Evolutionary conservation across 176 grass and related monocot species (phyloP).

Genomic region (Urochloa ruziziensis): DNA sequence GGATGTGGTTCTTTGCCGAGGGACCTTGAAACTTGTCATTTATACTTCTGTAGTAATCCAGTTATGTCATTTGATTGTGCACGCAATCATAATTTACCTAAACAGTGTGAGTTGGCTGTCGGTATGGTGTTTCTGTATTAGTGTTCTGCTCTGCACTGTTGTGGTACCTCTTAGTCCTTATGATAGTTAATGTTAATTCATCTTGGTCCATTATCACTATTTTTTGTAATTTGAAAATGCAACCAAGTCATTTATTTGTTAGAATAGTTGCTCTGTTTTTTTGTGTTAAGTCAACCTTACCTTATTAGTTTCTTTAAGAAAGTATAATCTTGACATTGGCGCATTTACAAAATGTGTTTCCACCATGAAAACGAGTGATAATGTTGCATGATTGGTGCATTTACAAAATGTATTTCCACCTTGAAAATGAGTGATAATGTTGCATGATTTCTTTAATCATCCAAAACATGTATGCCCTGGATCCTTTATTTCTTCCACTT

Average conservation of each 20-base stretch:
- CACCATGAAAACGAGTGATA: background rate
- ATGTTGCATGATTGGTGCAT: background rate
- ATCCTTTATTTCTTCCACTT: background rate
- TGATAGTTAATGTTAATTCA: background rate
- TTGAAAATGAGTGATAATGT: background rate
- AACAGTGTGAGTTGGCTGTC: background rate
- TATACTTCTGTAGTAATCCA: background rate
- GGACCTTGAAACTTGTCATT: background rate
- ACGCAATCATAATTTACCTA: background rate
- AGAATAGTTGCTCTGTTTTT: background rate
- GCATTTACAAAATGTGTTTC: background rate
- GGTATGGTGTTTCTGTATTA: background rate
- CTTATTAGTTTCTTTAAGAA: background rate
- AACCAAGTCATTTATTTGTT: background rate
- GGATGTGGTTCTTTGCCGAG: background rate
- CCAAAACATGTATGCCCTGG: background rate
- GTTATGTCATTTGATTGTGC: background rate
- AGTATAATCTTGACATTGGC: background rate
- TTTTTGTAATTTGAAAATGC: background rate
- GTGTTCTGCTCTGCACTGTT: background rate
- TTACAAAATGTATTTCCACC: background rate
- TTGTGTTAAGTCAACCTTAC: background rate
- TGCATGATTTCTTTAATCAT: background rate
- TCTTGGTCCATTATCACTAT: background rate
- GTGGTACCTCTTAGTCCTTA: background rate